A percentile compares a stretch with the other conserved stretches of the same genome.
phyloP scores from a whole-genome alignment of 768 basidiomycete species.

The Gloeophyllum trabeum region DNA sequence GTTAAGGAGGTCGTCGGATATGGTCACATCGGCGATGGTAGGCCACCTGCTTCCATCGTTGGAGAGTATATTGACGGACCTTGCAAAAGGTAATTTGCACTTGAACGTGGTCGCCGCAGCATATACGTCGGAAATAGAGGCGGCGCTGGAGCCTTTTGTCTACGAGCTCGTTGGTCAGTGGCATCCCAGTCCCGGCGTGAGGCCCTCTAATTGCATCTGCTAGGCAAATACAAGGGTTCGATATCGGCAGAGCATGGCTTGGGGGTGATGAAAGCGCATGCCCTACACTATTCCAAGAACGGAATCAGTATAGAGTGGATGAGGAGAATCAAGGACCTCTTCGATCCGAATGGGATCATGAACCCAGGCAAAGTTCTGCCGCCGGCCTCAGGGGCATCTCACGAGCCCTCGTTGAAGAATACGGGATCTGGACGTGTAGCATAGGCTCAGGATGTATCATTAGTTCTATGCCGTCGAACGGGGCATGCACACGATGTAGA shows the following conservation, averaged over 20 bases:
- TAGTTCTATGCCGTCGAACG: not conserved
- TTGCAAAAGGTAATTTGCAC: constrained; percentile 73
- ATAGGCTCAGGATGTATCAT: no score
- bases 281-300: constrained; percentile 80
- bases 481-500: not conserved
- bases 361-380: constrained; percentile 79
- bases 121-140: constrained; percentile 77
- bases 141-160: constrained; percentile 87
- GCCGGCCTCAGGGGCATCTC: constrained; percentile 1
- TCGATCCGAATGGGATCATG: constrained; percentile 89
- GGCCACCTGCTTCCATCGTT: constrained; percentile 15
- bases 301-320: constrained; percentile 75
- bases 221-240: constrained; percentile 75
- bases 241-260: constrained; percentile 97
- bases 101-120: constrained; percentile 79
- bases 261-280: constrained; percentile 90
- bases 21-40: constrained; percentile 95
- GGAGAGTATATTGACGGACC: not conserved
- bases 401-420: not conserved
- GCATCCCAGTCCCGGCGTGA: not conserved
- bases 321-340: constrained; percentile 79
- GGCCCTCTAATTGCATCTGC: constrained; percentile 3
- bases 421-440: not conserved
- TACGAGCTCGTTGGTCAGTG: constrained; percentile 80
- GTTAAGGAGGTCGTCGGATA: constrained; percentile 87